Evolutionary conservation across 495 filamentous ascomycete genomes (phyloP).

Genomic region (Neurospora intermedia): DNA sequence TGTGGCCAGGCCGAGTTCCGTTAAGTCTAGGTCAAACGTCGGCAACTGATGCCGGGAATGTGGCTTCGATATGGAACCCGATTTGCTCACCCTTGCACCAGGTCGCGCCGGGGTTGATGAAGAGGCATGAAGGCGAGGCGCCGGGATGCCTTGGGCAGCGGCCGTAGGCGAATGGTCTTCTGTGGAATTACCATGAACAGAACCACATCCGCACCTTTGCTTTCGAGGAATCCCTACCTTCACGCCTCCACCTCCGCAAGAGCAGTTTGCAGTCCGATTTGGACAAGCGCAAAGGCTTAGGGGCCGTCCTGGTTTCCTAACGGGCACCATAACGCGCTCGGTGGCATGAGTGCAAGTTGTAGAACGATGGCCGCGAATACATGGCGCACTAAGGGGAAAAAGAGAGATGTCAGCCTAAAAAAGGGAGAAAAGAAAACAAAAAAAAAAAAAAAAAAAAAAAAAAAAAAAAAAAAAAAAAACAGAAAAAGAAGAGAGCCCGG

Average conservation of each 20-base stretch:
- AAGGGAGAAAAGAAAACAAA: too few relatives aligned
- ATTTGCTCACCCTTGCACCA: constrained; percentile 34
- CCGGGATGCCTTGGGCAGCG: not conserved
- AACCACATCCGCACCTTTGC: constrained; percentile 37
- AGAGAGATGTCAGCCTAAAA: constrained; percentile 11
- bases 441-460: too few relatives aligned
- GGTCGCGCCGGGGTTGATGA: constrained; percentile 21
- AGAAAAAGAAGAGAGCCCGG: not conserved
- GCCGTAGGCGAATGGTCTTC: constrained; percentile 9
- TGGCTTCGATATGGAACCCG: constrained; percentile 13
- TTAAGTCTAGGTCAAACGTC: constrained; percentile 31
- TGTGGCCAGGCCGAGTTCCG: constrained; percentile 29
- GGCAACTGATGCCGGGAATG: constrained; percentile 29
- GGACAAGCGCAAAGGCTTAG: constrained; percentile 68
- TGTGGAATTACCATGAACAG: not conserved
- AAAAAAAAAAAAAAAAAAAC: too few relatives aligned
- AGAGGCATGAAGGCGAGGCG: constrained; percentile 14
- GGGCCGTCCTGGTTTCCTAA: constrained; percentile 71
- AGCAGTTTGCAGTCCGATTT: constrained; percentile 30
- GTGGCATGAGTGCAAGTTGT: constrained; percentile 72
- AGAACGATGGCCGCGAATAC: constrained; percentile 77
- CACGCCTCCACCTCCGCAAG: constrained; percentile 38
- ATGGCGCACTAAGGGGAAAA: constrained; percentile 51
- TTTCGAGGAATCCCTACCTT: constrained; percentile 44
- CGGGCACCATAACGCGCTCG: constrained; percentile 62